A percentile compares a stretch with the other conserved stretches of the same genome.
These are phyloP conservation scores for Glonium stellatum DNA, from an alignment of 495 filamentous ascomycete genomes.

Conservation along the genomic window DNA sequence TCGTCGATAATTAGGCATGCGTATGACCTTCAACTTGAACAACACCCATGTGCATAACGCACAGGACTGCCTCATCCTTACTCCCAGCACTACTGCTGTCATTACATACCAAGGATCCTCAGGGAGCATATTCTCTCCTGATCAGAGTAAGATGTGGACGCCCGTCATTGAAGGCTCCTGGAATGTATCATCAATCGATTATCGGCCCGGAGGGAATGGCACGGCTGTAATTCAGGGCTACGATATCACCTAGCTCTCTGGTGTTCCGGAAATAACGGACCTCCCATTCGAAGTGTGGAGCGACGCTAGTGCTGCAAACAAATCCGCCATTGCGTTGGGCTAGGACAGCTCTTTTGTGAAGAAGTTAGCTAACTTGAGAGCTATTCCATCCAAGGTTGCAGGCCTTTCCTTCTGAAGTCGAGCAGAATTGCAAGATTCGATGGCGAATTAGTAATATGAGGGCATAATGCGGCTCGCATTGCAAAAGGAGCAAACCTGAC, in stretches of 20 bases:
- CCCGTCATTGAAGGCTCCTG: background rate
- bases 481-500: background rate
- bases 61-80: background rate
- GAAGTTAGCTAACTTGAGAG: background rate
- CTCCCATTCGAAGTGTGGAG: slow-evolving; percentile 1
- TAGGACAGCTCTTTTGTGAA: background rate
- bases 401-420: background rate
- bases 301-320: background rate
- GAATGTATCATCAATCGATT: background rate
- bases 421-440: background rate
- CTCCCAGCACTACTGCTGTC: background rate
- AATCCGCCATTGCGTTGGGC: background rate
- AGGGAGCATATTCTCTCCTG: background rate
- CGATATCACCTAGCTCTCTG: background rate
- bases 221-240: slow-evolving; percentile 1
- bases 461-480: background rate
- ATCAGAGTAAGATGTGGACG: background rate
- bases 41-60: slow-evolving; percentile 2
- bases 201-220: background rate
- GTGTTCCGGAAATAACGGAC: background rate
- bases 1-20: background rate
- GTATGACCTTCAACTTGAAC: background rate
- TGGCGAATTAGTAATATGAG: slow-evolving; percentile 1
- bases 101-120: background rate
- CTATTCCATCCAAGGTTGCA: background rate